These are phyloP conservation scores for Eutrema heterophyllum DNA, from an alignment of 345 rosid species.

Conservation along the genomic window DNA sequence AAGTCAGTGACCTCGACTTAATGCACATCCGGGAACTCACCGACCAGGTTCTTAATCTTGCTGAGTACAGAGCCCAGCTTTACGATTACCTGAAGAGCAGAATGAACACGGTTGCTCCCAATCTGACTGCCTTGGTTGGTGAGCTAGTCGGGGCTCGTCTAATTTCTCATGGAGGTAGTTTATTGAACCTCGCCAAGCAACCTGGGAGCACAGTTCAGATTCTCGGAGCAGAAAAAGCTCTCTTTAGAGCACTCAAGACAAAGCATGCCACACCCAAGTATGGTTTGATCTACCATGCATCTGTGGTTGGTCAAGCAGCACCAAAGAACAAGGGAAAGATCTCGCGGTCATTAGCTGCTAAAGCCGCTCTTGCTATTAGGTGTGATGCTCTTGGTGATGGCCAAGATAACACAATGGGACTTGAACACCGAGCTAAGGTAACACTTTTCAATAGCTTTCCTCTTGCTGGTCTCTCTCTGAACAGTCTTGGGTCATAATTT, in stretches of 20 bases:
- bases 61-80: slow-evolving; percentile 76
- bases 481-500: not conserved
- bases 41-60: slow-evolving; percentile 62
- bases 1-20: slow-evolving; percentile 72
- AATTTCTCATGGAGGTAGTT: slow-evolving; percentile 76
- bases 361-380: slow-evolving; percentile 60
- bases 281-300: slow-evolving; percentile 79
- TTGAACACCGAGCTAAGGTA: slow-evolving; percentile 73
- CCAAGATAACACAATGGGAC: slow-evolving; percentile 62
- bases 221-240: slow-evolving; percentile 79
- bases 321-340: slow-evolving; percentile 77
- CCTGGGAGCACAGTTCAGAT: slow-evolving; percentile 81
- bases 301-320: slow-evolving; percentile 73
- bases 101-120: slow-evolving; percentile 76
- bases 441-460: not conserved
- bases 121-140: slow-evolving; percentile 76
- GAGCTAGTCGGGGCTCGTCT: slow-evolving; percentile 85
- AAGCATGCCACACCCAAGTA: slow-evolving; percentile 83
- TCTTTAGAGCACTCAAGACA: slow-evolving; percentile 78
- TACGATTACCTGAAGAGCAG: slow-evolving; percentile 73
- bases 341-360: slow-evolving; percentile 72
- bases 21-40: slow-evolving; percentile 63
- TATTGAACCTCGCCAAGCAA: slow-evolving; percentile 73
- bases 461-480: not conserved
- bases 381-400: slow-evolving; percentile 77